These are phyloP conservation scores for Psidium guajava DNA, from an alignment of 345 rosid species.

Conservation along the genomic window DNA sequence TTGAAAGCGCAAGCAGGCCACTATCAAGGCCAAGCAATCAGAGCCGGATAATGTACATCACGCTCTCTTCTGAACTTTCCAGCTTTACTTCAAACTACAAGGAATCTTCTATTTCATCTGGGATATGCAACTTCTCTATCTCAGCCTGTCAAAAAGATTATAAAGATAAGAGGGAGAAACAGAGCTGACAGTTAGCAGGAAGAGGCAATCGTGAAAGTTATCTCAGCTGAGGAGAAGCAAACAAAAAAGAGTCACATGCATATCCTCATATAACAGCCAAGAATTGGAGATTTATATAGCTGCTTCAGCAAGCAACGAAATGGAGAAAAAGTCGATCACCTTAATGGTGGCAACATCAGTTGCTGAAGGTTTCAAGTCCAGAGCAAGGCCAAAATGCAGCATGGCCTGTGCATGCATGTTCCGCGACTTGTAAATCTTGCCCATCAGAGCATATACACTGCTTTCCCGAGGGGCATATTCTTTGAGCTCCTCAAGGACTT, in stretches of 20 bases:
- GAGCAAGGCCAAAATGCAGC: constrained; percentile 88
- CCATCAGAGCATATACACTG: constrained; percentile 93
- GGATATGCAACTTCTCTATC: constrained; percentile 91
- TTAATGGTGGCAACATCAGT: constrained; percentile 85
- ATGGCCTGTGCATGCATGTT: constrained; percentile 82
- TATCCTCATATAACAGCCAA: not conserved
- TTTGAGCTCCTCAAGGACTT: constrained; percentile 88
- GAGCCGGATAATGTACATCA: constrained; percentile 6
- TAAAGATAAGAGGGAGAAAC: not conserved
- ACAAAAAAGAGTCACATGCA: not conserved
- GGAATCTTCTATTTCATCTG: constrained; percentile 77
- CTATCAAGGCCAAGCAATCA: constrained; percentile 4
- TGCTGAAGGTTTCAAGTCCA: constrained; percentile 96
- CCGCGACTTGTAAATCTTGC: constrained; percentile 64
- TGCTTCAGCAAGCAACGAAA: not conserved
- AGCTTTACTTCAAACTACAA: constrained; percentile 9
- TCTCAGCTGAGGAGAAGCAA: not conserved
- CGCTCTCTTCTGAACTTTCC: not conserved
- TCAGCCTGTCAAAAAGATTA: constrained; percentile 60
- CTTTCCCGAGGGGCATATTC: constrained; percentile 91
- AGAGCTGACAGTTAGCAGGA: not conserved
- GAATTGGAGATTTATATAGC: not conserved
- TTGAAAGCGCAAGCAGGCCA: constrained; percentile 42
- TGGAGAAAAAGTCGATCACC: constrained; percentile 28
- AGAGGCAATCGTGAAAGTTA: not conserved